Evolutionary conservation across 116 monocot species (phyloP).

Genomic region (Thalassia testudinum): DNA sequence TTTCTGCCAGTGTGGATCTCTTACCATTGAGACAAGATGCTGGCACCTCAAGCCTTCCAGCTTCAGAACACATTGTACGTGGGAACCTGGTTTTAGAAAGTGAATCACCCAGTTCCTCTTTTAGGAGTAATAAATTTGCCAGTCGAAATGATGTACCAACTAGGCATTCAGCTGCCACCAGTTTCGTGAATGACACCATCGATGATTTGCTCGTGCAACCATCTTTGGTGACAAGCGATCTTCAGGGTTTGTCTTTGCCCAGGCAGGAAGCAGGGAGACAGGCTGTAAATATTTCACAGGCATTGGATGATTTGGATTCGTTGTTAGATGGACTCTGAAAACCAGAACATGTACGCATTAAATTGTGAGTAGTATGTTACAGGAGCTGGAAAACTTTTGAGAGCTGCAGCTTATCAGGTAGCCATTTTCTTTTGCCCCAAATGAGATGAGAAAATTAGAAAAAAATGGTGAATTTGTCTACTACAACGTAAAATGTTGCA

Average conservation of each 20-base stretch:
- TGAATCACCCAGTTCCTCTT: neutral
- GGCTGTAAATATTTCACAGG: constrained; percentile 1
- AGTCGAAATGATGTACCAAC: no score
- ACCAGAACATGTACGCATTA: neutral
- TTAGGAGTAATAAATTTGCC: neutral
- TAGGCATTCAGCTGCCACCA: neutral
- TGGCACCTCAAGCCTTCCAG: neutral
- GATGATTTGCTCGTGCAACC: constrained; percentile 33
- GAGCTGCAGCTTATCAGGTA: no score
- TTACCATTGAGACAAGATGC: neutral
- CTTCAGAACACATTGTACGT: neutral
- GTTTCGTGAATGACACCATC: constrained; percentile 14
- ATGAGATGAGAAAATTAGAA: no score
- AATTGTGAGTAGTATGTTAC: no score
- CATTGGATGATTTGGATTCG: constrained; percentile 34
- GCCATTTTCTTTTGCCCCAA: no score
- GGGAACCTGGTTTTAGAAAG: neutral
- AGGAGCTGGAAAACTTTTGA: no score
- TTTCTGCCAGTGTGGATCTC: neutral
- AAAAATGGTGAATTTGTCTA: no score
- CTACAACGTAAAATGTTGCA: no score
- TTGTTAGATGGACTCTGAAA: constrained; percentile 7
- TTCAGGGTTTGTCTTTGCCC: neutral
- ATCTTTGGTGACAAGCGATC: constrained; percentile 1
- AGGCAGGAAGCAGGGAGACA: neutral